Conservation (phyloP, 257 asterid species). For the Nicotiana attenuata region DNA sequence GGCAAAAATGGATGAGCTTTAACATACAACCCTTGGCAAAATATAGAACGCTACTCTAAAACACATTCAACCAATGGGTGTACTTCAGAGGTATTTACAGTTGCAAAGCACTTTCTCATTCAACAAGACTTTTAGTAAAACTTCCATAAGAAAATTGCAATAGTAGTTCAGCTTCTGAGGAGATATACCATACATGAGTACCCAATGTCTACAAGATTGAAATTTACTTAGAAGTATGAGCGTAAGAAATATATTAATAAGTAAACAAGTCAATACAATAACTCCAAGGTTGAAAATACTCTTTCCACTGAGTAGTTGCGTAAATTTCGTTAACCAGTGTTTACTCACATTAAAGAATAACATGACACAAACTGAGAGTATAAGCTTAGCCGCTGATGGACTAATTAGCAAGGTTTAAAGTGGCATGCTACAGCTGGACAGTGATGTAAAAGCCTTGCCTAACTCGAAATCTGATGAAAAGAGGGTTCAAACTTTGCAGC, state of each 20-base stretch:
- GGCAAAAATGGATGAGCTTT: neutral
- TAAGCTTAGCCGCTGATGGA: neutral
- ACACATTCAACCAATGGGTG: neutral
- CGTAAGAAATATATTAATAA: neutral
- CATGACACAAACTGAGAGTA: neutral
- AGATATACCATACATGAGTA: neutral
- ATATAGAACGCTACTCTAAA: neutral
- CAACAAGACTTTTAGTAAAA: neutral
- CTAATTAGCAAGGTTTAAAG: neutral
- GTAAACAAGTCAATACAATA: neutral
- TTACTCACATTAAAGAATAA: neutral
- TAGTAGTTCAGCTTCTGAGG: neutral
- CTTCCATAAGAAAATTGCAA: neutral
- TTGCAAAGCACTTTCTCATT: neutral
- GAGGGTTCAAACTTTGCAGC: neutral
- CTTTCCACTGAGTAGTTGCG: neutral
- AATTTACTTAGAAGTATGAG: neutral
- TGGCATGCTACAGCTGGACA: neutral
- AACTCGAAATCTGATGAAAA: neutral
- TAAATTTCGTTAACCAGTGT: neutral
- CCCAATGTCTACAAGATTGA: neutral
- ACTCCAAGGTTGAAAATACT: neutral
- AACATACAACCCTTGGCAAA: neutral
- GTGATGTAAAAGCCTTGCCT: neutral
- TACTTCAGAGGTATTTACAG: neutral